Evolutionary conservation across 2,329 filamentous ascomycete species (phyloP).

Genomic region (Corynespora cassiicola): DNA sequence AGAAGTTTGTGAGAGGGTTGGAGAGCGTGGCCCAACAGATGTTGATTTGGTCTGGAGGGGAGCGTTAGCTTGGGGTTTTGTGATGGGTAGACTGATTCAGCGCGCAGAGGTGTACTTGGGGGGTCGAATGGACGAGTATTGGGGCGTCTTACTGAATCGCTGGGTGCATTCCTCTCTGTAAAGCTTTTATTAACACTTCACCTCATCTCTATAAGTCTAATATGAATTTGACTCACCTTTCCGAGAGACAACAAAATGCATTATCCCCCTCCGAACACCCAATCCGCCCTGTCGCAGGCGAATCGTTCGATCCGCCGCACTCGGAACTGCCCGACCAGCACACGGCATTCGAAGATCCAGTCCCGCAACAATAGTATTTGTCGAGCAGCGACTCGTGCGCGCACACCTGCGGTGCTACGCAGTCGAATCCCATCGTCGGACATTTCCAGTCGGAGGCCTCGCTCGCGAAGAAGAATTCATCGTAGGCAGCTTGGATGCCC

Average conservation of each 20-base stretch:
- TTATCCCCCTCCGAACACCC: conserved; percentile 12
- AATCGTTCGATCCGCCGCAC: conserved; percentile 10
- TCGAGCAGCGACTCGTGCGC: conserved; percentile 17
- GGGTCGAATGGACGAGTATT: neutral
- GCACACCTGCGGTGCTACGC: conserved; percentile 19
- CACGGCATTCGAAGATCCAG: conserved; percentile 15
- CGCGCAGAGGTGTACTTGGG: no score
- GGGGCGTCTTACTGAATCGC: conserved; percentile 8
- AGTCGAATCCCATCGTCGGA: conserved; percentile 11
- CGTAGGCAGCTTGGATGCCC: conserved; percentile 10
- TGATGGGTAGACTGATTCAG: no score
- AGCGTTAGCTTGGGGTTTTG: neutral
- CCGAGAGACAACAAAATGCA: conserved; percentile 22
- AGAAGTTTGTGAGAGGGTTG: conserved; percentile 19
- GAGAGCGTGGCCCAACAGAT: conserved; percentile 28
- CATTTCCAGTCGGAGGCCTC: conserved; percentile 15
- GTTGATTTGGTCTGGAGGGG: conserved; percentile 28
- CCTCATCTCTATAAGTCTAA: neutral
- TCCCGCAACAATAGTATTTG: conserved; percentile 27
- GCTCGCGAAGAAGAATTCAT: conserved; percentile 21
- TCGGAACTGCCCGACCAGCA: conserved; percentile 20
- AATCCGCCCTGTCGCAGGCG: conserved; percentile 13
- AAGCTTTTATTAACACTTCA: conserved; percentile 10
- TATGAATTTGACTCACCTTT: conserved; percentile 8
- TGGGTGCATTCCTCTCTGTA: conserved; percentile 23